Evolutionary conservation across 306 rosid species (phyloP).

Genomic region (Citrullus colocynthis): DNA sequence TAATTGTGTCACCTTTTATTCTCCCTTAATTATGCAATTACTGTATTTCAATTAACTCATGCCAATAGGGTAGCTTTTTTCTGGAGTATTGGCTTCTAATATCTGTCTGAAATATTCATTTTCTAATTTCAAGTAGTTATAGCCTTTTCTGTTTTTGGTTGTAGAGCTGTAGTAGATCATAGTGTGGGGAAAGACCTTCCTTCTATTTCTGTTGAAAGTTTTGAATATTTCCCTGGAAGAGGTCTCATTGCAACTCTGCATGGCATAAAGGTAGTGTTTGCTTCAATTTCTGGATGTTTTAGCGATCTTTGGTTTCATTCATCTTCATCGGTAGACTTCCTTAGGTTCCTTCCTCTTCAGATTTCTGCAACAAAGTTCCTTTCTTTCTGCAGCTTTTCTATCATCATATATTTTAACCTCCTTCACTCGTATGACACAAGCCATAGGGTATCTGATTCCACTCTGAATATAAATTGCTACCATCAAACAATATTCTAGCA

Average conservation of each 20-base stretch:
- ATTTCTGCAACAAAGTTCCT: background rate
- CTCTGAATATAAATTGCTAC: background rate
- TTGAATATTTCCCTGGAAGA: slow-evolving; percentile 91
- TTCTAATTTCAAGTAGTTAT: background rate
- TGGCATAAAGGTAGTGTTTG: slow-evolving; percentile 45
- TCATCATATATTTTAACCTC: background rate
- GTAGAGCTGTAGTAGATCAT: slow-evolving; percentile 97
- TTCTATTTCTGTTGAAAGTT: slow-evolving; percentile 80
- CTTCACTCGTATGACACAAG: background rate
- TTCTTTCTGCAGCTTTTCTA: background rate
- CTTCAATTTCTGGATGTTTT: background rate
- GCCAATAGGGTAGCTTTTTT: background rate
- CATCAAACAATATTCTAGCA: background rate
- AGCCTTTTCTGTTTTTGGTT: slow-evolving; percentile 12
- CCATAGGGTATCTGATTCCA: background rate
- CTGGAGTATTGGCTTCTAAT: background rate
- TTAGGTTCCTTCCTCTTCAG: background rate
- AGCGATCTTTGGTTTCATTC: background rate
- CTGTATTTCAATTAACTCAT: background rate
- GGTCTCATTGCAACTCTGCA: slow-evolving; percentile 85
- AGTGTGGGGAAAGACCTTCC: slow-evolving; percentile 93
- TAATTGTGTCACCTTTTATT: background rate
- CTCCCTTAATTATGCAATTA: background rate
- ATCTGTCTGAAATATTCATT: background rate
- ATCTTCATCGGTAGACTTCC: background rate